Evolutionary conservation across 1,284 basidiomycete genomes (phyloP).

Genomic region (Ceratorhiza oryzae-sativae): DNA sequence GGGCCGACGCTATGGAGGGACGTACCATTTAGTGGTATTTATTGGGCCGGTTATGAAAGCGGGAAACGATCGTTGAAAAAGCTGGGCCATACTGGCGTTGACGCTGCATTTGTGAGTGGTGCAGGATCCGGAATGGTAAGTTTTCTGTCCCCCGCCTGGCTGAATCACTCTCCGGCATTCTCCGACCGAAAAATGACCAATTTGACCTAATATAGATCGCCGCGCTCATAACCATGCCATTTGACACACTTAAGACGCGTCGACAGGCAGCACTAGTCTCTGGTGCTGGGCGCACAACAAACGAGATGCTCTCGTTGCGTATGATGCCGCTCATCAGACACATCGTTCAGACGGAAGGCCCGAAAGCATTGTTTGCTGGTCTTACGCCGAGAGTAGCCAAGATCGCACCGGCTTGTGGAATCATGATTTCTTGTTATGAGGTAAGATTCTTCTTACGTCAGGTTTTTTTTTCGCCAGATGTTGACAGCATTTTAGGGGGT

Average conservation of each 20-base stretch:
- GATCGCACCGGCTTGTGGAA: slow-evolving; percentile 98
- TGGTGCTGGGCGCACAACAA: slow-evolving; percentile 52
- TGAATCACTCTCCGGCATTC: neutral
- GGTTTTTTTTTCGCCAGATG: neutral
- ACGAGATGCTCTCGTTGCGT: slow-evolving; percentile 49
- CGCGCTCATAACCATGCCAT: slow-evolving; percentile 91
- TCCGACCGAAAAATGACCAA: neutral
- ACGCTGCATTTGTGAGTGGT: slow-evolving; percentile 82
- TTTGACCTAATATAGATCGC: slow-evolving; percentile 58
- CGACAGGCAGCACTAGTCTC: slow-evolving; percentile 77
- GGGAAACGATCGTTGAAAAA: slow-evolving; percentile 64
- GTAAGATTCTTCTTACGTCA: slow-evolving; percentile 51
- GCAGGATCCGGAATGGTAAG: slow-evolving; percentile 72
- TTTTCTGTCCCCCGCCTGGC: slow-evolving; percentile 26
- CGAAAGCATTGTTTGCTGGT: slow-evolving; percentile 82
- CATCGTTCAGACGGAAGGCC: slow-evolving; percentile 82
- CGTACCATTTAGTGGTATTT: slow-evolving; percentile 94
- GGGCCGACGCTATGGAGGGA: slow-evolving; percentile 95
- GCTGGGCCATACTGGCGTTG: slow-evolving; percentile 67
- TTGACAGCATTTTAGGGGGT: slow-evolving; percentile 11
- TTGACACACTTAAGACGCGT: slow-evolving; percentile 95
- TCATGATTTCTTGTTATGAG: slow-evolving; percentile 97
- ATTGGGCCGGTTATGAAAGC: slow-evolving; percentile 82
- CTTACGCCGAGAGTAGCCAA: slow-evolving; percentile 89
- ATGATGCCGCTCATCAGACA: slow-evolving; percentile 70